These are phyloP conservation scores for Macrophomina phaseolina DNA, from an alignment of 2,329 filamentous ascomycete species.

Conservation along the genomic window DNA sequence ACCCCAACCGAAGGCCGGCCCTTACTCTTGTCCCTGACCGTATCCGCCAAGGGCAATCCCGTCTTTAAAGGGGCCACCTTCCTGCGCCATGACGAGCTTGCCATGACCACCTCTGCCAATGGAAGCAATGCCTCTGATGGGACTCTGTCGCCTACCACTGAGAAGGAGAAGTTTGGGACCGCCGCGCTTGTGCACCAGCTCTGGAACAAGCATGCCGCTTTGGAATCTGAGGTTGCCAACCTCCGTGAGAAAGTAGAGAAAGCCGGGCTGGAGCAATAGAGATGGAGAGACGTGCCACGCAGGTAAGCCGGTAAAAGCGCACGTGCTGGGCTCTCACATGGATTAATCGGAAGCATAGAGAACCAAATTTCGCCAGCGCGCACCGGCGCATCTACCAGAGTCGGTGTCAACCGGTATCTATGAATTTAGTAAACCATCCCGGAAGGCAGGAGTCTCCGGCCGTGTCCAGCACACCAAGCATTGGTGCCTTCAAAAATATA, in stretches of 20 bases:
- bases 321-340: too few relatives aligned
- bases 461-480: too few relatives aligned
- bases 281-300: neutral
- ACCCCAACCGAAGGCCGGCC: conserved; percentile 9
- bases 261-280: neutral
- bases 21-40: conserved; percentile 15
- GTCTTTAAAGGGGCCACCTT: conserved; percentile 19
- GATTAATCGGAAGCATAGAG: too few relatives aligned
- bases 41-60: conserved; percentile 2
- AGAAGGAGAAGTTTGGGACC: conserved; percentile 13
- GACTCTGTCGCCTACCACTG: neutral
- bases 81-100: conserved; percentile 11
- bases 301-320: neutral
- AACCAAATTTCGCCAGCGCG: too few relatives aligned
- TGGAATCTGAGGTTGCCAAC: conserved; percentile 11
- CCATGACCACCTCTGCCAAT: neutral
- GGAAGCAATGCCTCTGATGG: neutral
- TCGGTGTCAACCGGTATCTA: too few relatives aligned
- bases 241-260: neutral
- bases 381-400: too few relatives aligned
- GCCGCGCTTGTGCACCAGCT: conserved; percentile 16
- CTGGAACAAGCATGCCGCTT: conserved; percentile 13
- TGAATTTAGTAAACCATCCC: too few relatives aligned
- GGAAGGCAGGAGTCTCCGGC: too few relatives aligned
- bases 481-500: too few relatives aligned